Evolutionary conservation across 805 yeast species (phyloP).

Genomic region (Torulaspora maleeae): DNA sequence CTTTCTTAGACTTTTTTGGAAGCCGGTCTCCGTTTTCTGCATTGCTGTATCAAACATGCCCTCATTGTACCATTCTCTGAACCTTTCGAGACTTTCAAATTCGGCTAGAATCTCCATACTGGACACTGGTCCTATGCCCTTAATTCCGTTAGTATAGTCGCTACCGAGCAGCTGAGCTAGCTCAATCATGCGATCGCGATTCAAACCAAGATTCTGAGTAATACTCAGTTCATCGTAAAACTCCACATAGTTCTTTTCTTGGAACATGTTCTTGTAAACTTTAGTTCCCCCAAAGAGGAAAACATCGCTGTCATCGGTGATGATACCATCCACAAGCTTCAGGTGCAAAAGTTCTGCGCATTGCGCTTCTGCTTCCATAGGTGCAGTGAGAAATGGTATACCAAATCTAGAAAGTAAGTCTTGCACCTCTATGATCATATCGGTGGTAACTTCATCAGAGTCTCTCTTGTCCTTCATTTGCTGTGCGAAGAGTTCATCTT

Average conservation of each 20-base stretch:
- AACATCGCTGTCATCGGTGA: conserved; percentile 97
- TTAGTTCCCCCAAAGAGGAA: conserved; percentile 85
- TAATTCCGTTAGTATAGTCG: conserved; percentile 90
- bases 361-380: conserved; percentile 99
- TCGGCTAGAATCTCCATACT: conserved; percentile 89
- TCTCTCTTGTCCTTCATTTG: conserved; percentile 70
- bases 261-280: conserved; percentile 89
- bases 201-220: conserved; percentile 58
- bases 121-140: conserved; percentile 90
- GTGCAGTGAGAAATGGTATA: conserved; percentile 91
- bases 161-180: conserved; percentile 85
- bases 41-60: conserved; percentile 41
- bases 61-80: conserved; percentile 40
- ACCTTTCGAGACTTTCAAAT: conserved; percentile 47
- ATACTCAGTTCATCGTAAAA: conserved; percentile 62
- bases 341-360: conserved; percentile 76
- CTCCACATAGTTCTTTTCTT: conserved; percentile 88
- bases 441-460: conserved; percentile 82
- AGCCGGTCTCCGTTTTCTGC: conserved; percentile 41
- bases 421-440: conserved; percentile 87
- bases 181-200: conserved; percentile 61
- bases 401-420: conserved; percentile 84
- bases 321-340: conserved; percentile 84
- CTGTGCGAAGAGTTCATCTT: conserved; percentile 53
- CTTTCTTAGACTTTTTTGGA: conserved; percentile 55